These are phyloP conservation scores for Coelastrella sp. DNA, from an alignment of 139 green algal species.

Conservation along the genomic window DNA sequence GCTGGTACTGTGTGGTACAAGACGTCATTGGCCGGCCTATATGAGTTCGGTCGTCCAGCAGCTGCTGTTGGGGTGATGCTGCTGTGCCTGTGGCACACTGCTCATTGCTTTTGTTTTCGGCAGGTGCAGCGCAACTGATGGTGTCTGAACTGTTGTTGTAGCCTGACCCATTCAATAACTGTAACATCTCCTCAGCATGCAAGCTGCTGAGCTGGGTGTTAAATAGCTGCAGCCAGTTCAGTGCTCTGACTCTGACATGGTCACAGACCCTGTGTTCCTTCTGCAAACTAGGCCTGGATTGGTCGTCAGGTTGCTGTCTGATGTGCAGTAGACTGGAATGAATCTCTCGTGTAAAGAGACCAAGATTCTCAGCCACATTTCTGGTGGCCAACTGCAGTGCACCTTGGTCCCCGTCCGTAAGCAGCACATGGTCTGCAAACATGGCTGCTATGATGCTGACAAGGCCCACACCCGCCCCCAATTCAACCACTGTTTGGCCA, in stretches of 20 bases:
- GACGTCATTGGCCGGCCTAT: too few species aligned
- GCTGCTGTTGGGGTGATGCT: too few species aligned
- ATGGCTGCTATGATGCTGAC: conserved; percentile 28
- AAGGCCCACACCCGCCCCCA: conserved; percentile 42
- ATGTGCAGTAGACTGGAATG: too few species aligned
- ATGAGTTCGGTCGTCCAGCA: too few species aligned
- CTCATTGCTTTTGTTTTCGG: neutral
- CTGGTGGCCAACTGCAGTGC: neutral
- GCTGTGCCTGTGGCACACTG: neutral
- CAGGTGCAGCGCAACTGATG: too few species aligned
- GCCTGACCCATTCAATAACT: neutral
- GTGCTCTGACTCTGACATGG: neutral
- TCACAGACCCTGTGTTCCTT: neutral
- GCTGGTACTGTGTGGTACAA: neutral
- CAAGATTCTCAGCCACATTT: neutral
- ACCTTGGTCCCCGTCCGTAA: conserved; percentile 17
- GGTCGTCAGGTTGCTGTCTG: neutral
- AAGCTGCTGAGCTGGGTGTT: neutral
- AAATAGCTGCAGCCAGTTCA: conserved; percentile 33
- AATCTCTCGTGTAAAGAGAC: too few species aligned
- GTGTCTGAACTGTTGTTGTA: neutral
- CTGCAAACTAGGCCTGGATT: neutral
- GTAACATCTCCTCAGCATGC: neutral
- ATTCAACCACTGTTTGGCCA: neutral
- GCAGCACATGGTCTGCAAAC: neutral